A percentile compares a stretch with the other conserved stretches of the same genome.
These are phyloP conservation scores for Picochlorum sp. DNA, from an alignment of 139 green algal genomes.

Conservation along the genomic window DNA sequence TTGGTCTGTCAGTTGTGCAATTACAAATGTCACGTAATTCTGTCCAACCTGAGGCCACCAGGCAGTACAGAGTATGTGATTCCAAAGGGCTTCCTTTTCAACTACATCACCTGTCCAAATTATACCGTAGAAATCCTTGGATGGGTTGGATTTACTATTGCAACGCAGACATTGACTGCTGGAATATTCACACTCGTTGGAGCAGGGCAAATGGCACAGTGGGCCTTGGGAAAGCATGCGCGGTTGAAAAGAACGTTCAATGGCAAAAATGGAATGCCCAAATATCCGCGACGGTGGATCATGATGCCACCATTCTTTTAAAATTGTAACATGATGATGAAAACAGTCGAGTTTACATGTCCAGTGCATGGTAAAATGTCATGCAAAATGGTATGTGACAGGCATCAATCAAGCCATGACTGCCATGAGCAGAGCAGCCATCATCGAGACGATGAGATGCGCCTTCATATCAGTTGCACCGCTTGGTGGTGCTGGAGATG, in stretches of 20 bases:
- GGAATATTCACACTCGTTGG: conserved; percentile 76
- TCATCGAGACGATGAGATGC: too few species aligned
- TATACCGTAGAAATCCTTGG: conserved; percentile 86
- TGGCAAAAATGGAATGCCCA: conserved; percentile 74
- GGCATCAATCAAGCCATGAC: too few species aligned
- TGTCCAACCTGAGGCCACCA: conserved; percentile 65
- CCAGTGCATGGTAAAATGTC: background rate
- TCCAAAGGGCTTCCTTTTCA: conserved; percentile 81
- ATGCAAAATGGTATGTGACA: too few species aligned
- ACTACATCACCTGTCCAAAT: conserved; percentile 96
- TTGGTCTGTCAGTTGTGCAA: conserved; percentile 69
- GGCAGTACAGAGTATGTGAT: conserved; percentile 79
- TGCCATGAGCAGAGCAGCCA: too few species aligned
- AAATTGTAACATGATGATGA: background rate
- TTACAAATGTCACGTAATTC: conserved; percentile 78
- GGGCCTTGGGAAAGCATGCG: conserved; percentile 87
- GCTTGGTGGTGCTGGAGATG: too few species aligned
- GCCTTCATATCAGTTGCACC: too few species aligned
- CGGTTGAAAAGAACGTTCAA: conserved; percentile 87
- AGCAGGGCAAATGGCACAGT: conserved; percentile 74
- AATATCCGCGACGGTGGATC: conserved; percentile 86
- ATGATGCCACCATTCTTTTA: conserved; percentile 88
- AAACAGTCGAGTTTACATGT: background rate
- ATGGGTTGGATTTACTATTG: conserved; percentile 82
- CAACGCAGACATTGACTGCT: conserved; percentile 67